Percentiles rank a stretch among this genome's conserved stretches.
These are phyloP conservation scores for Lachancea meyersii DNA, from an alignment of 805 yeast genomes.

Conservation along the genomic window DNA sequence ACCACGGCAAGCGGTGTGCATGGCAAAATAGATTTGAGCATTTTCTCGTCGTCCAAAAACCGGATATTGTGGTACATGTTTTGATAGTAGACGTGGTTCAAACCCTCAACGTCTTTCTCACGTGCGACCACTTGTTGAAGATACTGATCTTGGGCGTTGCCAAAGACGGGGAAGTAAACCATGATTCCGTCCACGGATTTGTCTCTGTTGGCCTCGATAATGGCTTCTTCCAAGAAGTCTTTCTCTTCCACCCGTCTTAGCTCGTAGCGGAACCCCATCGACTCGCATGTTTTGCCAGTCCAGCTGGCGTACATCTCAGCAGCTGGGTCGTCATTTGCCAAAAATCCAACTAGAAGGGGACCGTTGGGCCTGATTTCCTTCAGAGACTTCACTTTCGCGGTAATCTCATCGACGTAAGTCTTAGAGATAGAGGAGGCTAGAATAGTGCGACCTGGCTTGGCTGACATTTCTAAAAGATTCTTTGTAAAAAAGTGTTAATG, in stretches of 20 bases:
- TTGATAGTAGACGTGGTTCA: slow-evolving; percentile 83
- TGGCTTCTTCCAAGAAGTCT: slow-evolving; percentile 78
- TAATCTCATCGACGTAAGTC: slow-evolving; percentile 67
- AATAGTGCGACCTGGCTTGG: slow-evolving; percentile 63
- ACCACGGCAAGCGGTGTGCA: slow-evolving; percentile 96
- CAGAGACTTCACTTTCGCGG: slow-evolving; percentile 47
- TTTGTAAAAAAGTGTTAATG: neutral
- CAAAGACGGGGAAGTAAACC: slow-evolving; percentile 97
- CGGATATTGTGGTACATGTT: slow-evolving; percentile 92
- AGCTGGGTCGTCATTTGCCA: slow-evolving; percentile 92
- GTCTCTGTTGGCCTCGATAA: slow-evolving; percentile 77
- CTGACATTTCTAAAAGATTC: slow-evolving; percentile 18
- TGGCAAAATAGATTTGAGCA: slow-evolving; percentile 81
- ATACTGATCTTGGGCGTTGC: slow-evolving; percentile 91
- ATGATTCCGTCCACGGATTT: slow-evolving; percentile 80
- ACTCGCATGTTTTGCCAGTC: slow-evolving; percentile 87
- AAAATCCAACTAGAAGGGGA: slow-evolving; percentile 82
- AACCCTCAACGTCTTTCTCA: slow-evolving; percentile 94
- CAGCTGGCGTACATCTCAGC: slow-evolving; percentile 92
- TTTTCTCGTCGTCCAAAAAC: slow-evolving; percentile 60
- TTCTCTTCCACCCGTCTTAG: slow-evolving; percentile 60
- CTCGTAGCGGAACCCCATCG: slow-evolving; percentile 81
- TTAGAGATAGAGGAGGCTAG: slow-evolving; percentile 86
- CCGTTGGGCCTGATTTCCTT: slow-evolving; percentile 32
- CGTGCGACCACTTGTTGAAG: slow-evolving; percentile 87